Base-by-base conservation (phyloP, 106 monocot genomes). In the Amphibolis antarctica region DNA sequence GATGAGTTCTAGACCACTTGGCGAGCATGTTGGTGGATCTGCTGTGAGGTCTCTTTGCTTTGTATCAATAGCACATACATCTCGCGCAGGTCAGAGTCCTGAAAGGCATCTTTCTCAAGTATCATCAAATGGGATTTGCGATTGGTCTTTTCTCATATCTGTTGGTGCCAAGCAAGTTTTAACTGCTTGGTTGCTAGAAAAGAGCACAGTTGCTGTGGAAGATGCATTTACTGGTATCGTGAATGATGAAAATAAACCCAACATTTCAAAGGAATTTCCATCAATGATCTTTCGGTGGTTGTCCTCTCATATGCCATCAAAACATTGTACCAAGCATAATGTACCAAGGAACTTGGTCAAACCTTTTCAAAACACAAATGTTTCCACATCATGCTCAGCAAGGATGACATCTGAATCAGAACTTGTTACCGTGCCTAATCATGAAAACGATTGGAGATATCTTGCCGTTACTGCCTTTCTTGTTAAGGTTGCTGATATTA, bases 371-470 rank as follows among this genome's bases (percentile, higher is more conserved):
- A 3, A 4, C 12, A 49, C n/a, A 49, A 19, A 49, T 49, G 49
- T 4, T 49, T 19, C 1, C n/a, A 11, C 54, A 20, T 55, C 24
- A 55, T 23, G 24, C 54, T 12, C 54, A 23, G 13, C 24, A 23
- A 19, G 24, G 19, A 29, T 27, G n/a, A 42, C 30, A 30, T 7
- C 17, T 19, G 15, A 42, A 1, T 36, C 43, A 15, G 65, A 61
- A 29, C 15, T 20, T 50, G 17, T 13, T 19, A 25, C 66, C 15
- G 12, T 66, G 46, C 72, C 76, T 84, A 73, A 75, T 56, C 62
- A 67, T 63, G 90, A 86, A 63, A 89, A 96, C 85, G 96, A 90
- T 52, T 96, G 96, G 96, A 77, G 96, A 78, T 96, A 96, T 64
- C 70, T 96, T 67, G 83, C 90, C 59, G 96, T 96, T 61, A 86